Percentiles rank a stretch among this genome's conserved stretches.
phyloP scores from a whole-genome alignment of 2,329 filamentous ascomycete species.

The Cladosporium cucumerinum region DNA sequence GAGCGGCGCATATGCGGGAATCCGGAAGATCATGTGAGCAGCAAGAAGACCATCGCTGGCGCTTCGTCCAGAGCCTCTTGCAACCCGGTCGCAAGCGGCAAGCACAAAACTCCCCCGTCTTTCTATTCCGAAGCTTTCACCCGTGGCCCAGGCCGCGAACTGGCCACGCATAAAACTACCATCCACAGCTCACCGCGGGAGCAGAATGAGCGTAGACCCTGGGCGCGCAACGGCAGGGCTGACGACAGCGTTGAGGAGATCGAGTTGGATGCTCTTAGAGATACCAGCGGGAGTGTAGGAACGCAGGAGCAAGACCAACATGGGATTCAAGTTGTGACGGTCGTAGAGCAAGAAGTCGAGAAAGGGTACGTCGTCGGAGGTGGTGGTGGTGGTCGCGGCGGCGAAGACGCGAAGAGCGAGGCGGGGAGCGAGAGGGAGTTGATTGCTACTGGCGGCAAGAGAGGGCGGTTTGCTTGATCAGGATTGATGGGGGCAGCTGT shows the following conservation, averaged over 20 bases:
- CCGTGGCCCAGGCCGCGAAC: not conserved
- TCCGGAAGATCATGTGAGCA: not conserved
- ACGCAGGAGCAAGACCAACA: constrained; percentile 22
- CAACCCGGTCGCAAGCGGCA: not conserved
- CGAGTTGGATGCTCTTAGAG: not conserved
- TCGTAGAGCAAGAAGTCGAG: constrained; percentile 22
- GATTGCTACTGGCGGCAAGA: not conserved
- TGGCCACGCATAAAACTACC: not conserved
- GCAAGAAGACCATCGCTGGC: not conserved
- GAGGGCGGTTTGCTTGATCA: not conserved
- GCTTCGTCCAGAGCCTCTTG: constrained; percentile 1
- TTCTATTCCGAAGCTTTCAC: not conserved
- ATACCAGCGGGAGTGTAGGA: not conserved
- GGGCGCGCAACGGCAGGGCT: not conserved
- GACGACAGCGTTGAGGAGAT: constrained; percentile 7
- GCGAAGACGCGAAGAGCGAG: constrained; percentile 15
- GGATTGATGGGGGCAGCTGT: not conserved
- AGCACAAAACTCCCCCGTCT: not conserved
- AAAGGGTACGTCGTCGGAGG: not conserved
- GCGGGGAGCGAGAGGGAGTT: constrained; percentile 17
- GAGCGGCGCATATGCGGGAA: not conserved
- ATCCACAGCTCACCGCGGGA: not conserved
- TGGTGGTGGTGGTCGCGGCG: not conserved
- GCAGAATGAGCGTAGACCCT: not conserved
- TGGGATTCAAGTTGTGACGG: constrained; percentile 23